phyloP scores from a whole-genome alignment of 768 basidiomycete species.

The Naematelia encephala region DNA sequence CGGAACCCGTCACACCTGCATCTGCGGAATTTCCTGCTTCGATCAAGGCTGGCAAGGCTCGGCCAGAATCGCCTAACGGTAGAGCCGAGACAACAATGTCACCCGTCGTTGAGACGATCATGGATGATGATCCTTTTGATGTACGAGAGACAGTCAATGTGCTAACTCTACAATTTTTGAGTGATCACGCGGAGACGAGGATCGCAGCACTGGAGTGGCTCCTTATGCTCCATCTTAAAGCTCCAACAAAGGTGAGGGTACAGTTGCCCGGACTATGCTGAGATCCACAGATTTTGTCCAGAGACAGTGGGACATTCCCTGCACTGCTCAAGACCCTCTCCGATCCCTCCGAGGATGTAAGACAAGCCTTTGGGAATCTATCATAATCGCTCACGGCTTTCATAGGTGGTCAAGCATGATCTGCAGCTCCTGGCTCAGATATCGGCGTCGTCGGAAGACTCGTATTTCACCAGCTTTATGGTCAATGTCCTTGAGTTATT shows the following conservation, averaged over 20 bases:
- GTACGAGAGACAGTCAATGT: conserved; percentile 90
- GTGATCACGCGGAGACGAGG: conserved; percentile 93
- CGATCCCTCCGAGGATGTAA: conserved; percentile 89
- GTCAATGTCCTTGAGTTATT: conserved; percentile 89
- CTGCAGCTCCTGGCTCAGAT: conserved; percentile 94
- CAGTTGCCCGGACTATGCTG: conserved; percentile 5
- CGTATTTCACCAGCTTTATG: conserved; percentile 94
- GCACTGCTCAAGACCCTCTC: conserved; percentile 91
- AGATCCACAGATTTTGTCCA: conserved; percentile 94
- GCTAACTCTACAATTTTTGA: conserved; percentile 86
- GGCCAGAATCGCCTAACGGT: conserved; percentile 59
- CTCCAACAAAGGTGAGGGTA: conserved; percentile 75
- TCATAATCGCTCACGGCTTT: background rate
- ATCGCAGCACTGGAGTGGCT: conserved; percentile 97
- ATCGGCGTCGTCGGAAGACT: conserved; percentile 89
- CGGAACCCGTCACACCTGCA: conserved; percentile 45
- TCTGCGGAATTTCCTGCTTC: conserved; percentile 39
- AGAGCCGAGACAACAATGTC: conserved; percentile 14
- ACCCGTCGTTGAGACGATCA: conserved; percentile 22
- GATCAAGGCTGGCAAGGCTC: conserved; percentile 49
- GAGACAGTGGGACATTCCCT: conserved; percentile 96
- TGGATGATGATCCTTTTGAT: conserved; percentile 75
- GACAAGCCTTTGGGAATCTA: conserved; percentile 11
- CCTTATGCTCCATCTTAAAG: conserved; percentile 97
- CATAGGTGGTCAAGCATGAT: conserved; percentile 90